phyloP scores from a whole-genome alignment of 768 basidiomycete species.

The Leucosporidium scottii region DNA sequence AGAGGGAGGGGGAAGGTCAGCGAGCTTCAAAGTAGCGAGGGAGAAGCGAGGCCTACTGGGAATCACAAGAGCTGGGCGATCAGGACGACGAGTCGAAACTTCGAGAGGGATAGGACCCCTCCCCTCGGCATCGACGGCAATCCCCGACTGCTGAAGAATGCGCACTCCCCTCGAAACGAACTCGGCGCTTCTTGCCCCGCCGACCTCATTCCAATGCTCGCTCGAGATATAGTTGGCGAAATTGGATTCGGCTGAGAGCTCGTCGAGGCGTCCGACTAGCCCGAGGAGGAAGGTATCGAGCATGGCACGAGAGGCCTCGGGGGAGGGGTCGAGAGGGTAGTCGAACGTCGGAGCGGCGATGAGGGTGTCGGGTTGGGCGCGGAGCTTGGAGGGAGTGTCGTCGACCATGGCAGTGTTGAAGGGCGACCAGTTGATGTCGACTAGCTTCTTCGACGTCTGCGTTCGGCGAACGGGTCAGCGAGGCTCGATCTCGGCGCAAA shows the following conservation, averaged over 20 bases:
- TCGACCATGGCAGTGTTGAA: constrained; percentile 24
- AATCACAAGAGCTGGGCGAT: background rate
- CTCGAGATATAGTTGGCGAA: constrained; percentile 5
- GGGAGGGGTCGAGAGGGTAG: constrained; percentile 15
- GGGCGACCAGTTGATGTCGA: background rate
- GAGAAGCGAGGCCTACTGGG: no score
- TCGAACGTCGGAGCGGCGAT: constrained; percentile 23
- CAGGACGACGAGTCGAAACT: background rate
- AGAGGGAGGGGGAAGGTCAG: background rate
- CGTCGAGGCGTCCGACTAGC: constrained; percentile 17
- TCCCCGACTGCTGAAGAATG: background rate
- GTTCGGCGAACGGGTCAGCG: background rate
- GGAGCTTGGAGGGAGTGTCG: constrained; percentile 27
- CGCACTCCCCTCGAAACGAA: background rate
- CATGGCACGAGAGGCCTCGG: background rate
- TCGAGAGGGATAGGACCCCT: background rate
- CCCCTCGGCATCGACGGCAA: constrained; percentile 10
- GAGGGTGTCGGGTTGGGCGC: constrained; percentile 21
- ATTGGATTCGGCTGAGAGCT: constrained; percentile 14
- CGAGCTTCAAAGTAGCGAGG: background rate
- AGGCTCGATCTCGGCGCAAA: background rate
- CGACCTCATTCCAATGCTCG: constrained; percentile 4
- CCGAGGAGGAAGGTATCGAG: constrained; percentile 28
- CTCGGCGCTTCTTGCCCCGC: no score
- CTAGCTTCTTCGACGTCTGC: background rate